Percentiles rank a stretch among this genome's conserved stretches.
Conservation (phyloP, 768 basidiomycete genomes). For the Rhizopogon rudus region DNA sequence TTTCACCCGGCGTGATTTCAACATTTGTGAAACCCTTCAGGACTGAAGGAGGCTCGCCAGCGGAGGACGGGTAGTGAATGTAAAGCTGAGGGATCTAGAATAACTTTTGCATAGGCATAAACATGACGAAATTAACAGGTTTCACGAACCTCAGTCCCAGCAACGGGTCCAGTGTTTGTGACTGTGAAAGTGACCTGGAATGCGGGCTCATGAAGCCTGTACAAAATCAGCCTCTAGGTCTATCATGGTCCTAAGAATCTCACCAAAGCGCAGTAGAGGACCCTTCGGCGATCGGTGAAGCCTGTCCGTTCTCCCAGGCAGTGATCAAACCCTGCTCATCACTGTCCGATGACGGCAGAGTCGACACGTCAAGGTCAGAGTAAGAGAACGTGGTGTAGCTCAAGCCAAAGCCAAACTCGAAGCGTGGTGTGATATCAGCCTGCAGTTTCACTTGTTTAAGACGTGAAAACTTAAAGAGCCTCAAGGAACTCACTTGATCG, state of each 20-base stretch:
- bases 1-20: slow-evolving; percentile 40
- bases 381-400: slow-evolving; percentile 42
- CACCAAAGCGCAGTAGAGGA: slow-evolving; percentile 54
- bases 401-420: slow-evolving; percentile 36
- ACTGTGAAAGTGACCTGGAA: slow-evolving; percentile 29
- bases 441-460: slow-evolving; percentile 24
- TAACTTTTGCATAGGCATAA: background rate
- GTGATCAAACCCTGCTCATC: slow-evolving; percentile 23
- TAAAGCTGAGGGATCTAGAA: slow-evolving; percentile 64
- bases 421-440: slow-evolving; percentile 65
- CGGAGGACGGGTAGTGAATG: slow-evolving; percentile 50
- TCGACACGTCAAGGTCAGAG: slow-evolving; percentile 24
- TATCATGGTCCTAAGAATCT: slow-evolving; percentile 14
- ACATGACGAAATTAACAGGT: background rate
- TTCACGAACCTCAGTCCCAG: slow-evolving; percentile 22
- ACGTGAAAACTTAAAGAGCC: background rate
- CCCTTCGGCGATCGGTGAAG: slow-evolving; percentile 45
- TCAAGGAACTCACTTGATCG: slow-evolving; percentile 41
- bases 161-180: slow-evolving; percentile 30
- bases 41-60: slow-evolving; percentile 62
- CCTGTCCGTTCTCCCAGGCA: slow-evolving; percentile 49
- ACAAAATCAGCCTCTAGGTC: background rate
- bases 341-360: slow-evolving; percentile 32
- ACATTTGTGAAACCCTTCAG: slow-evolving; percentile 60
- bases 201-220: slow-evolving; percentile 24